Evolutionary conservation across 345 rosid genomes (phyloP).

Genomic region (Punica granatum): DNA sequence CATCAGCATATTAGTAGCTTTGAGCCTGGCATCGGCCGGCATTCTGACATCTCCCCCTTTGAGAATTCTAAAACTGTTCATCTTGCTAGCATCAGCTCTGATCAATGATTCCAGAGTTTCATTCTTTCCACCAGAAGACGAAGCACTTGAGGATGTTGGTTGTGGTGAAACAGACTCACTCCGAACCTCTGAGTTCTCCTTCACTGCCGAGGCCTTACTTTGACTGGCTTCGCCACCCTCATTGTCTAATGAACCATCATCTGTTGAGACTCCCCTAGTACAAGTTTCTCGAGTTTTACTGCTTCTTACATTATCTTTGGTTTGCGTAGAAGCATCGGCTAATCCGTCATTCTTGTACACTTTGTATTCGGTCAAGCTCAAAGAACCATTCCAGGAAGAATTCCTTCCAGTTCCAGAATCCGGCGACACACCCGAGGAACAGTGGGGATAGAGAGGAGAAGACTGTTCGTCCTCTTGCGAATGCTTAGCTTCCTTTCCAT

Average conservation of each 20-base stretch:
- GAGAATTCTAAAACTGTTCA: conserved; percentile 86
- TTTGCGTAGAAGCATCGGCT: conserved; percentile 91
- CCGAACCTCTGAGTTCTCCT: conserved; percentile 40
- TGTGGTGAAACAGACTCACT: conserved; percentile 66
- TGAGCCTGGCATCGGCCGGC: conserved; percentile 53
- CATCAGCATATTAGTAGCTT: conserved; percentile 73
- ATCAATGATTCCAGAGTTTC: conserved; percentile 90
- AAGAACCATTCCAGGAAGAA: conserved; percentile 56
- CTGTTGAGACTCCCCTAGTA: conserved; percentile 88
- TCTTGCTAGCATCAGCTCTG: conserved; percentile 77
- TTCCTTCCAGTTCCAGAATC: conserved; percentile 59
- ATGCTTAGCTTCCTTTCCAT: conserved; percentile 53
- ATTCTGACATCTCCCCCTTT: conserved; percentile 69
- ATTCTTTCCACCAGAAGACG: conserved; percentile 62
- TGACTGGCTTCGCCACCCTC: conserved; percentile 24
- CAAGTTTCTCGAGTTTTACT: conserved; percentile 53
- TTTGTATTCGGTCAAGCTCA: conserved; percentile 76
- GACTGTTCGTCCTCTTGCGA: conserved; percentile 77
- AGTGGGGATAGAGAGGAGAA: conserved; percentile 49
- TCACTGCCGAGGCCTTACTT: conserved; percentile 27
- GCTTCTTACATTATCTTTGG: conserved; percentile 49
- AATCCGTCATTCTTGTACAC: conserved; percentile 56
- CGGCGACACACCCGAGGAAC: conserved; percentile 56
- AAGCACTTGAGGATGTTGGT: conserved; percentile 54
- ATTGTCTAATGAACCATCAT: conserved; percentile 46